A percentile compares a stretch with the other conserved stretches of the same genome.
Conservation (phyloP, 805 yeast genomes). For the Peterozyma xylosa region DNA sequence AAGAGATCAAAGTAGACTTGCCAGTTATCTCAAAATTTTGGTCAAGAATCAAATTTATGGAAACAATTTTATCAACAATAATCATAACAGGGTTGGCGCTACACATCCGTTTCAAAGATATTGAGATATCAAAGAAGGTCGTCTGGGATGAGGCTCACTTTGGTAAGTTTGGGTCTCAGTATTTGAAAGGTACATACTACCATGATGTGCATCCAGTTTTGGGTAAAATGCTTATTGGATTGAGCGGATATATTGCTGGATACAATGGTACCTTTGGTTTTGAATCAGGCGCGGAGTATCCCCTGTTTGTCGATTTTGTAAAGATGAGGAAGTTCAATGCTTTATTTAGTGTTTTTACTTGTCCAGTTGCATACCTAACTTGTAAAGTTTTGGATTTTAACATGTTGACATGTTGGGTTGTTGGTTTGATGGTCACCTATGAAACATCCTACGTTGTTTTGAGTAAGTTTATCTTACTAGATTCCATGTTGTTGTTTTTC, state of each 20-base stretch:
- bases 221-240: constrained; percentile 74
- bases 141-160: constrained; percentile 97
- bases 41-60: constrained; percentile 8
- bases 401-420: constrained; percentile 46
- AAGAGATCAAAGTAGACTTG: no score
- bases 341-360: constrained; percentile 55
- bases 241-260: constrained; percentile 77
- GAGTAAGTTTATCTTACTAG: constrained; percentile 69
- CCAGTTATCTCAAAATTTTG: neutral
- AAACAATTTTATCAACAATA: constrained; percentile 33
- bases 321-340: constrained; percentile 71
- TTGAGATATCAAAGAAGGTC: constrained; percentile 49
- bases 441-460: constrained; percentile 66
- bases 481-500: constrained; percentile 70
- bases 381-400: constrained; percentile 51
- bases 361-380: constrained; percentile 67
- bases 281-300: constrained; percentile 74
- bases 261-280: constrained; percentile 85
- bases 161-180: constrained; percentile 80
- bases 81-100: constrained; percentile 37
- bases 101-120: constrained; percentile 51
- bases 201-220: constrained; percentile 87
- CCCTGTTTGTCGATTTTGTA: constrained; percentile 61
- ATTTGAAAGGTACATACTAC: constrained; percentile 70
- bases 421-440: constrained; percentile 54